A percentile compares a stretch with the other conserved stretches of the same genome.
These are phyloP conservation scores for Pichia nanzhaoensis DNA, from an alignment of 805 yeast species.

Conservation along the genomic window DNA sequence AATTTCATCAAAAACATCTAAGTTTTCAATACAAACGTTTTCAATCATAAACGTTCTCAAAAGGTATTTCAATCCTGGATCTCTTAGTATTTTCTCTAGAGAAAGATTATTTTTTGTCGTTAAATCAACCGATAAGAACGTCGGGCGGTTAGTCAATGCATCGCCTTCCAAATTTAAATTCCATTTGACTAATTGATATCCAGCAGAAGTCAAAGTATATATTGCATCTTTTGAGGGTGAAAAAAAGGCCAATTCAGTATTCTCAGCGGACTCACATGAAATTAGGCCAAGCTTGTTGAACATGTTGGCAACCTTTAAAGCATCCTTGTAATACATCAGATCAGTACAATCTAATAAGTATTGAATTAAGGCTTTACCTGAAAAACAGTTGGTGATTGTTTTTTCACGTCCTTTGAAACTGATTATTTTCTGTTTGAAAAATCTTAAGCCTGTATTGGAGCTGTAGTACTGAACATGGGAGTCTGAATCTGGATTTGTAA, in stretches of 20 bases:
- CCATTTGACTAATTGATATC: constrained; percentile 23
- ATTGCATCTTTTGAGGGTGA: constrained; percentile 16
- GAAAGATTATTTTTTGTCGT: neutral
- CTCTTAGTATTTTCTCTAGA: constrained; percentile 45
- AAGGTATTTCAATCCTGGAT: constrained; percentile 69
- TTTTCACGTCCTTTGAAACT: constrained; percentile 17
- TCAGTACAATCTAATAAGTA: constrained; percentile 92
- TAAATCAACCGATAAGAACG: neutral
- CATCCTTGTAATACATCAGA: constrained; percentile 45
- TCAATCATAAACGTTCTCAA: constrained; percentile 60
- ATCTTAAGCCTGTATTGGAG: constrained; percentile 56
- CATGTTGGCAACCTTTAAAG: constrained; percentile 44
- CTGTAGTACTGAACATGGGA: constrained; percentile 75
- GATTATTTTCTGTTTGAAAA: constrained; percentile 37
- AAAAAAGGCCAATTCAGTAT: constrained; percentile 16
- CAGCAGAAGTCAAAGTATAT: constrained; percentile 21
- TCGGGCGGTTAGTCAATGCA: neutral
- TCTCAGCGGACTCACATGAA: constrained; percentile 26
- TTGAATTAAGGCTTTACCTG: constrained; percentile 75
- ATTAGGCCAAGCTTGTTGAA: constrained; percentile 44
- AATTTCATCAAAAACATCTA: constrained; percentile 63
- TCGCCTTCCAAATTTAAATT: no score
- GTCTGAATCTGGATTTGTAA: constrained; percentile 86
- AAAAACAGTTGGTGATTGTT: constrained; percentile 44
- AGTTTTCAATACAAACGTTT: constrained; percentile 66